Percentiles rank a stretch among this genome's conserved stretches.
Evolutionary conservation across 2,329 filamentous ascomycete genomes (phyloP).

Genomic region (Bisporella sp.): DNA sequence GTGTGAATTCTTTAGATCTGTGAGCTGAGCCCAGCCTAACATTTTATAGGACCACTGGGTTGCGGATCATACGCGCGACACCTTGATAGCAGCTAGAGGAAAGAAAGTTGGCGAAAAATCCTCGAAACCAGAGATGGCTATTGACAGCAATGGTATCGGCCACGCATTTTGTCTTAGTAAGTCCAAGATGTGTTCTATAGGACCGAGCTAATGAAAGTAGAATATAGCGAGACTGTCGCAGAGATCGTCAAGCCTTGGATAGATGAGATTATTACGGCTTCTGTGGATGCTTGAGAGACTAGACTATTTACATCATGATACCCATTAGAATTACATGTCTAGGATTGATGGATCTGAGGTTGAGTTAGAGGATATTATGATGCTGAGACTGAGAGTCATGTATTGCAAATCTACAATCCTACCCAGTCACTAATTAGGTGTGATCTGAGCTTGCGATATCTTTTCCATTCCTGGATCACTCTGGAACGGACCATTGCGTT

Average conservation of each 20-base stretch:
- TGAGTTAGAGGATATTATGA: too few species aligned
- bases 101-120: slow-evolving; percentile 20
- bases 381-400: too few species aligned
- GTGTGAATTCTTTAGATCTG: slow-evolving; percentile 10
- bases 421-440: too few species aligned
- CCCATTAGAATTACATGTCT: too few species aligned
- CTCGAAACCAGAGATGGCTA: slow-evolving; percentile 38
- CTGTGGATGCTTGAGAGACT: too few species aligned
- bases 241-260: slow-evolving; percentile 37
- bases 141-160: slow-evolving; percentile 49
- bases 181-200: slow-evolving; percentile 13
- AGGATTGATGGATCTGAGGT: too few species aligned
- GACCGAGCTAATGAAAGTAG: slow-evolving; percentile 20
- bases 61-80: slow-evolving; percentile 45
- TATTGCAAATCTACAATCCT: too few species aligned
- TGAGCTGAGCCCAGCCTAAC: neutral
- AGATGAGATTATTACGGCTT: slow-evolving; percentile 14
- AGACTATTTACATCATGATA: too few species aligned
- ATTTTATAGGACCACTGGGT: slow-evolving; percentile 51
- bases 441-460: too few species aligned
- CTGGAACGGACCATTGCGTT: too few species aligned
- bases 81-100: slow-evolving; percentile 41
- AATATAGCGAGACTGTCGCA: slow-evolving; percentile 42
- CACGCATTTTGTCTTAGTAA: slow-evolving; percentile 55
- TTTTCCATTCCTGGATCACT: too few species aligned